phyloP scores from a whole-genome alignment of 192 early-diverging fungal species.

The Piromyces sp. region DNA sequence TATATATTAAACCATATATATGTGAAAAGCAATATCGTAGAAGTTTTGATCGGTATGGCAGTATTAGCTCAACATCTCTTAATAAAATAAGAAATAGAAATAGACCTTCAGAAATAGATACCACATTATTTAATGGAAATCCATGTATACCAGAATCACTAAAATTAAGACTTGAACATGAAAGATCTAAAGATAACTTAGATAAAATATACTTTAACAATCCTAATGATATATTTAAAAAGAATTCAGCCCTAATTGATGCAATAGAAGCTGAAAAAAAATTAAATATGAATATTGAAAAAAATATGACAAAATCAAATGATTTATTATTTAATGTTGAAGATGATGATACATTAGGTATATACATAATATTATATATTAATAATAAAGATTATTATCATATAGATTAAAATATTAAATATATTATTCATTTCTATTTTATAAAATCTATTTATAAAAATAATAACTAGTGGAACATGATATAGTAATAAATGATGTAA shows the following conservation, averaged over 20 bases:
- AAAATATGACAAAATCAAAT: neutral
- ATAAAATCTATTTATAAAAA: too few relatives aligned
- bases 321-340: neutral
- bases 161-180: neutral
- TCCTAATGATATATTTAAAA: neutral
- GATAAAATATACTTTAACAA: neutral
- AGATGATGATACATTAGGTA: neutral
- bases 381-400: too few relatives aligned
- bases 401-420: too few relatives aligned
- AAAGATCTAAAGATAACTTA: neutral
- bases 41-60: neutral
- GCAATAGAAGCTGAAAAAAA: neutral
- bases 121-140: neutral
- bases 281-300: neutral
- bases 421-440: too few relatives aligned
- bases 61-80: neutral
- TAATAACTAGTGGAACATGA: too few relatives aligned
- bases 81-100: neutral
- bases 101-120: neutral
- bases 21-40: neutral
- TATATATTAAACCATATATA: neutral
- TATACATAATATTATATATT: too few relatives aligned
- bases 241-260: neutral
- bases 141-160: neutral
- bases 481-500: too few relatives aligned